Base-by-base conservation (phyloP, 2,329 filamentous ascomycete species). In the Monilinia polystroma region DNA sequence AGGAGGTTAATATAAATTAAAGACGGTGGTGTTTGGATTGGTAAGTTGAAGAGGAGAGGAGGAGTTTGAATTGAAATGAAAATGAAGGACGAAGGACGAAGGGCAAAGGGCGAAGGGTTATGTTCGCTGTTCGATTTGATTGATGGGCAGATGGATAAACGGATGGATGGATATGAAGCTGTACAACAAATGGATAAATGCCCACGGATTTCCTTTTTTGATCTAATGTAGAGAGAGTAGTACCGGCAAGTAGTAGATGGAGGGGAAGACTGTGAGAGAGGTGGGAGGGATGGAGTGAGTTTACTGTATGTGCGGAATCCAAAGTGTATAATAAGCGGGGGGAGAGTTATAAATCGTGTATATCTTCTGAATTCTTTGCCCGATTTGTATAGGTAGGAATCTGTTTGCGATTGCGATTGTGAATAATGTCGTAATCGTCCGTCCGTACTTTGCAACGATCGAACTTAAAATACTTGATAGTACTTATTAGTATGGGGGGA, bases 1-100 rank as follows among this genome's bases (percentile, higher is more conserved):
- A 59, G 57, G 57, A 59, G 63, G 18, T 20, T 35, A 35, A 35
- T 35, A 35, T 35, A 52, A 56, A n/a, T 23, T 23, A 23, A 23
- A 23, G 23, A 23, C 23, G 29, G 45, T 16, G 54, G 54, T 14
- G 32, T 43, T 18, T 53, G 32, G 47, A 55, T 54, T 57, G 7
- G 26, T 47, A 32, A 45, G 51, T 55, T 55, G 52, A 11, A 47
- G 51, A 38, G 60, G 14, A 35, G 32, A 29, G 32, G 32, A 35
- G 32, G 5, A 5, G 32, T 35, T 35, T 59, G 26, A 18, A n/a
- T 55, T 18, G 18, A 47, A 35, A 47, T 41, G 8, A 32, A 47
- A 47, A 32, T 32, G 41, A 59, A 47, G 41, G 41, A 35, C 49
- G 41, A 59, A 47, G 41, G 41, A 35, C 49, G 57, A 59, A 59